Conservation (phyloP, 176 grass and related monocot genomes). For the Avena sativa region DNA sequence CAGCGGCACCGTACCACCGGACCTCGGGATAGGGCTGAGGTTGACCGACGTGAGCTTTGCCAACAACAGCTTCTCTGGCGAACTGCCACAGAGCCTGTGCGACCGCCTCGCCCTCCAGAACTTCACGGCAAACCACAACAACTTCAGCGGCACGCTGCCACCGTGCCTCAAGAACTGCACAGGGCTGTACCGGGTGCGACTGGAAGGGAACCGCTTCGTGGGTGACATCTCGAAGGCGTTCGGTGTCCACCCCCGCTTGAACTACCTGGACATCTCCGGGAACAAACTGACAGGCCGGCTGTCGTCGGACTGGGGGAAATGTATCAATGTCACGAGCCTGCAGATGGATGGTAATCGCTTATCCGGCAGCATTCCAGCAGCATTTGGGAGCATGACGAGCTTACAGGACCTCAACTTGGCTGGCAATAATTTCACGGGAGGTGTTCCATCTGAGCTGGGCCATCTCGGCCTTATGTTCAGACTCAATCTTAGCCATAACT, state of each 20-base stretch:
- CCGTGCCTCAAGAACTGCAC: constrained; percentile 75
- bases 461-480: constrained; percentile 55
- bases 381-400: constrained; percentile 55
- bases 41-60: constrained; percentile 50
- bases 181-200: constrained; percentile 40
- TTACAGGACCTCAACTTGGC: constrained; percentile 70
- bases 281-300: constrained; percentile 69
- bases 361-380: constrained; percentile 61
- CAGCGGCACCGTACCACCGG: constrained; percentile 54
- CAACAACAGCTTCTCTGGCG: constrained; percentile 71
- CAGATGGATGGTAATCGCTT: constrained; percentile 63
- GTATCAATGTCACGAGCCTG: constrained; percentile 54
- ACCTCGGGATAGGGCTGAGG: constrained; percentile 52
- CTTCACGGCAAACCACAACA: constrained; percentile 61
- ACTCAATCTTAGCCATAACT: constrained; percentile 79
- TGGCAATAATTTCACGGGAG: constrained; percentile 60
- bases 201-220: constrained; percentile 70
- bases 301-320: constrained; percentile 74
- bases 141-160: constrained; percentile 67
- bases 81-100: constrained; percentile 60
- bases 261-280: constrained; percentile 66
- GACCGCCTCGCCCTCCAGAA: constrained; percentile 34
- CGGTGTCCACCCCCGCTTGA: constrained; percentile 59
- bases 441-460: constrained; percentile 61
- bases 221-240: constrained; percentile 81